Evolutionary conservation across 1,284 basidiomycete genomes (phyloP).

Genomic region (Ceratobasidium sp.): DNA sequence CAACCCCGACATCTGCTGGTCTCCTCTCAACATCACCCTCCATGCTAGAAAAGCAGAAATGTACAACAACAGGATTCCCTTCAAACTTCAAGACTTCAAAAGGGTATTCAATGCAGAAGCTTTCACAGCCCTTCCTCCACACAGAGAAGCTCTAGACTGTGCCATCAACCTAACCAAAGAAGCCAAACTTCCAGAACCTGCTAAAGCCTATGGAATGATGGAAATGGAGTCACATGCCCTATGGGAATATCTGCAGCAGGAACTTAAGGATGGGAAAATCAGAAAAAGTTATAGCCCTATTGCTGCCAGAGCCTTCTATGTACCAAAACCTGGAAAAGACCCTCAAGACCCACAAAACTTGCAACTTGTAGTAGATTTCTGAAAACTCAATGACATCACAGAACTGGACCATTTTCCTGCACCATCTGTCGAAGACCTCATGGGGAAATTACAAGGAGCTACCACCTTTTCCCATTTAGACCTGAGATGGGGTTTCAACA

Average conservation of each 20-base stretch:
- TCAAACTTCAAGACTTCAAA: too few species aligned
- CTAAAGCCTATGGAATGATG: conserved; percentile 13
- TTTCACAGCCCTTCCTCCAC: not conserved
- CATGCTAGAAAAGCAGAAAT: too few species aligned
- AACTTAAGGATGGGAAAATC: conserved; percentile 21
- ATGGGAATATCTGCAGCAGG: conserved; percentile 17
- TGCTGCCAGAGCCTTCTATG: conserved; percentile 10
- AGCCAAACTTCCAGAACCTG: not conserved
- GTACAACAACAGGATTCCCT: too few species aligned
- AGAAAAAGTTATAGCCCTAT: conserved; percentile 1
- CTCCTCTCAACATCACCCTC: too few species aligned
- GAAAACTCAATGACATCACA: conserved; percentile 52
- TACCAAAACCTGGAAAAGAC: conserved; percentile 8
- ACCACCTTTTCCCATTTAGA: conserved; percentile 50
- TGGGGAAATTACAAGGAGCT: conserved; percentile 46
- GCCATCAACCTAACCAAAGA: not conserved
- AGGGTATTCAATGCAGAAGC: not conserved
- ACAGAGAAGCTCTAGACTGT: not conserved
- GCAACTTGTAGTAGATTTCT: conserved; percentile 56
- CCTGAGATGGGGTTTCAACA: conserved; percentile 48
- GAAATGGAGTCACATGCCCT: not conserved
- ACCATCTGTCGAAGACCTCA: conserved; percentile 45
- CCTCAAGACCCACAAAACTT: too few species aligned
- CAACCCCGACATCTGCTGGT: too few species aligned
- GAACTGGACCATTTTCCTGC: conserved; percentile 45